Evolutionary conservation across 1,284 basidiomycete genomes (phyloP), one percentile per base, ranked within the genome.

Genomic region (Ceratobasidium papillatum): DNA sequence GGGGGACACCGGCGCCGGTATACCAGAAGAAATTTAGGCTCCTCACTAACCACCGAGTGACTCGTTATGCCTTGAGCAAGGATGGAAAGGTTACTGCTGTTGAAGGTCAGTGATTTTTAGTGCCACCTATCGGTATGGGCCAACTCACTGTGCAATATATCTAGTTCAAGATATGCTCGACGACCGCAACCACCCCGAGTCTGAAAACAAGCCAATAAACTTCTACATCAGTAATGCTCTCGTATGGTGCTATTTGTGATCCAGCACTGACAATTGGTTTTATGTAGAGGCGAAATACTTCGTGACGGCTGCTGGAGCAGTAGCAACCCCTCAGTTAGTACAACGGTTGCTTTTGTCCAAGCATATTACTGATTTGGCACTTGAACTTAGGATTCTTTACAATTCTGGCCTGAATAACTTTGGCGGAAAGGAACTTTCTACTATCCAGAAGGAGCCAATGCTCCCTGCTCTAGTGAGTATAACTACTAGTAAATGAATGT

Each of bases 11-110:
- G n/a, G 8, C 56, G 8, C 51, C 25, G 25, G 27, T 4, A 8
- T 36, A 59, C 19, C 27, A 59, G 12, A 59, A 59, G 56, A 59
- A 59, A n/a, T 59, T 59, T 30, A 59, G 56, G 56, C 56, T 38
- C 3, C 56, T 59, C 56, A 59, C 56, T n/a, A 59, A 59, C 27
- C 56, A 59, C n/a, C 52, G 56, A 14, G 56, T 38, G 9, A 59
- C 56, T n/a, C 56, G 56, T 3, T 59, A 36, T 36, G 56, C 56
- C 3, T 11, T 59, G 32, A 41, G 36, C 14, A 11, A 59, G 36
- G 25, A 52, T 11, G 56, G 56, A 19, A 5, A n/a, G 3, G 56
- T n/a, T 25, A 41, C 27, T 3, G 56, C 56, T 22, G 56, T 30
- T 9, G 56, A 59, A 59, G 56, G 56, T 56, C 19, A 22, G 52